These are phyloP conservation scores for Papilionanthe hybrid DNA, from an alignment of 116 monocot species.

Conservation along the genomic window DNA sequence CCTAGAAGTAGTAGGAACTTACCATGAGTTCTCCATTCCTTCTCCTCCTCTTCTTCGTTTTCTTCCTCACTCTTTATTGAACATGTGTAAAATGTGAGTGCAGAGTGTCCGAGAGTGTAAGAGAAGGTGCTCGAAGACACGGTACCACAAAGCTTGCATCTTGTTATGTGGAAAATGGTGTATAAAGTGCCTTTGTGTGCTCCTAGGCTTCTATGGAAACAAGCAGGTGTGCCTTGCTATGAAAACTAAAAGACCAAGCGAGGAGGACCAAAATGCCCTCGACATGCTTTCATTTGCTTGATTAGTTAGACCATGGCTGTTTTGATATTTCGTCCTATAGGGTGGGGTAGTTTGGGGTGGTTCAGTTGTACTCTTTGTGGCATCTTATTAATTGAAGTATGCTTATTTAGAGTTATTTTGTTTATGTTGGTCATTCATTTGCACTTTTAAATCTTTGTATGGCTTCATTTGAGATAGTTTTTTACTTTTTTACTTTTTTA, in stretches of 20 bases:
- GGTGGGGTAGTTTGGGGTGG: no score
- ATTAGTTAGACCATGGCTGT: no score
- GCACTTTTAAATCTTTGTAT: no score
- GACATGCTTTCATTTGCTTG: neutral
- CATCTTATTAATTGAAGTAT: neutral
- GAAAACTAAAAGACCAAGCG: slow-evolving; percentile 76
- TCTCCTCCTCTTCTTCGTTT: neutral
- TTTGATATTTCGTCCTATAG: no score
- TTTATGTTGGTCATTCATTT: no score
- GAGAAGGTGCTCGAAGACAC: slow-evolving; percentile 49
- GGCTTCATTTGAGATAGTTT: no score
- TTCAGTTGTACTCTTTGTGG: neutral
- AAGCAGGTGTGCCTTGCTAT: slow-evolving; percentile 63
- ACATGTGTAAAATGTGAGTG: no score
- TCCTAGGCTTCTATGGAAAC: slow-evolving; percentile 62
- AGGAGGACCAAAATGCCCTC: slow-evolving; percentile 65
- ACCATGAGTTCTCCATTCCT: slow-evolving; percentile 17
- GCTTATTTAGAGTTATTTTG: neutral
- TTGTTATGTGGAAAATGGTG: slow-evolving; percentile 66
- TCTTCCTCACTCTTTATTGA: neutral
- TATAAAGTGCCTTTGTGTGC: slow-evolving; percentile 57
- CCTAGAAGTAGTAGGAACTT: slow-evolving; percentile 29
- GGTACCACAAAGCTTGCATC: slow-evolving; percentile 66
- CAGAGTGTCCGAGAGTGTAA: slow-evolving; percentile 49
- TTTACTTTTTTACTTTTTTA: no score